Evolutionary conservation across 192 early-diverging fungal species (phyloP), one percentile per base, ranked within the genome.

Genomic region (Backusella circina): DNA sequence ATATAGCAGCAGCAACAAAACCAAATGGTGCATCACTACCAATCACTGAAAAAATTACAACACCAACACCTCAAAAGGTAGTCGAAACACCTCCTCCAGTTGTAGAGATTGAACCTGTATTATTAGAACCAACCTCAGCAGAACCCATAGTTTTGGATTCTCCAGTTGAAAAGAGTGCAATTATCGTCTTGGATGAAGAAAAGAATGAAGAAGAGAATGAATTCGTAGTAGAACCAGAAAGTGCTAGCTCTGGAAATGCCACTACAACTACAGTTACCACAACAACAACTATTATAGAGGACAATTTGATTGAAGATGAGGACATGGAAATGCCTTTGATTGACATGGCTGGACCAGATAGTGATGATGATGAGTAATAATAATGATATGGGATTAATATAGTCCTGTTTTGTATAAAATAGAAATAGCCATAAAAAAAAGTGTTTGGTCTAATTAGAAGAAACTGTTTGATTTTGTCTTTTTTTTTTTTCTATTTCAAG

Each of bases 311-410:
- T 54, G 68, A 61, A 6, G 72, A 74, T 39, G 79, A 77, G 12
- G 79, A 81, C 16, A 39, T 77, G 57, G 79, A 69, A 31, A 76
- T 76, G 44, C 79, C 79, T 21, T 69, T 76, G 0, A 80, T 80
- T 13, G 79, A 76, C 37, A 64, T 81, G 79, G 72, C 64, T 67
- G 79, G 79, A 1, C 79, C 79, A 39, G 79, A 81, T 21, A 72
- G 65, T 28, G 79, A 81, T 54, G 75, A 74, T n/a, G 79, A 81
- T 10, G 44, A 74, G 8, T 65, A 66, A 39, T 35, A 36, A 38
- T 37, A 35, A 67, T 41, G 10, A 1, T 23, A 12, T 21, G 8
- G 41, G 15, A 44, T 2, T 28, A 61, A 2, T 61, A 28, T 61
- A 15, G 0, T 28, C 2, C 3, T 61, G 54, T 61, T 61, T 13